Conservation (phyloP, 768 basidiomycete genomes). For the Amanita polypyramis region DNA sequence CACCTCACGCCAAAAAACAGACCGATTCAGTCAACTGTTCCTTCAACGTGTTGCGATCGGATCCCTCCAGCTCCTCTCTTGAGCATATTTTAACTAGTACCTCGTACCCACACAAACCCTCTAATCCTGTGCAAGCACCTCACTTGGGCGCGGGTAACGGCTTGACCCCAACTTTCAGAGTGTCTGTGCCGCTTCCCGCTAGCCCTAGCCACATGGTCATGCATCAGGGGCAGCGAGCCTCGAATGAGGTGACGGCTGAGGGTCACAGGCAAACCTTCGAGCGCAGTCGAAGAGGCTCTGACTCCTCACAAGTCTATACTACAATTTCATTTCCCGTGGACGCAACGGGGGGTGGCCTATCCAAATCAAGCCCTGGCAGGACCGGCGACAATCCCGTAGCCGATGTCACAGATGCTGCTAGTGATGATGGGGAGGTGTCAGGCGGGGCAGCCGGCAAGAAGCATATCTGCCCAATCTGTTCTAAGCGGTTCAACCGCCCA, state of each 20-base stretch:
- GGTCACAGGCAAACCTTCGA: background rate
- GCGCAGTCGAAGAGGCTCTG: constrained; percentile 4
- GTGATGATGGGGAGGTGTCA: constrained; percentile 6
- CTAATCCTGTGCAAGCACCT: constrained; percentile 1
- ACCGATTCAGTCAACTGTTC: constrained; percentile 17
- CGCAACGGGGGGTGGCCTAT: background rate
- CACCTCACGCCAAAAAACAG: background rate
- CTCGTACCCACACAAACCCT: constrained; percentile 20
- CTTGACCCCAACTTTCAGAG: constrained; percentile 26
- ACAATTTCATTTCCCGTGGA: constrained; percentile 6
- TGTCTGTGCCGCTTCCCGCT: constrained; percentile 17
- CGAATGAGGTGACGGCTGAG: background rate
- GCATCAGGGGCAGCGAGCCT: constrained; percentile 5
- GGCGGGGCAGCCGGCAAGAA: constrained; percentile 25
- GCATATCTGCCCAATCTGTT: constrained; percentile 43
- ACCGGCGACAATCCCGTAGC: background rate
- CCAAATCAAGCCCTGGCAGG: background rate
- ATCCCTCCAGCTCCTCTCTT: constrained; percentile 29
- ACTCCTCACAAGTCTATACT: background rate
- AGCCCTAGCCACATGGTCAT: background rate
- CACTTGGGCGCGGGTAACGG: constrained; percentile 21
- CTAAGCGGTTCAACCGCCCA: constrained; percentile 59
- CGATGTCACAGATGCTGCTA: constrained; percentile 2
- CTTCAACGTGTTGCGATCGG: constrained; percentile 35
- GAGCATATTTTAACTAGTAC: constrained; percentile 34